Base-by-base conservation (phyloP, 2,329 filamentous ascomycete genomes). In the Blumeriella jaapii region DNA sequence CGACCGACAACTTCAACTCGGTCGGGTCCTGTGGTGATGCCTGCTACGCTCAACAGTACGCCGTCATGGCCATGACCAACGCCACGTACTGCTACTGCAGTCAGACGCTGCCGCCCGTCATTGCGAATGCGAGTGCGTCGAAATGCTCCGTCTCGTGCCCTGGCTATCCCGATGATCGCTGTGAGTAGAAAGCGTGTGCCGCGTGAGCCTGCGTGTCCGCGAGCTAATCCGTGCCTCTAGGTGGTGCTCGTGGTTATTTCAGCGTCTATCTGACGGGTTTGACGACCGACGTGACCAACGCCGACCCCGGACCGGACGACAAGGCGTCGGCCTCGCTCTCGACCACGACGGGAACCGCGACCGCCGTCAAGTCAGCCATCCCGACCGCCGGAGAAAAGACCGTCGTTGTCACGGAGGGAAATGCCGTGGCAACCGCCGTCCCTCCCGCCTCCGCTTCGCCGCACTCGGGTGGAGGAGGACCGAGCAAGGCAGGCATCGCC, bases 401-500 rank as follows among this genome's bases (percentile, higher is more conserved):
- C 11, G 38, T 51, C 2, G n/a, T n/a, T n/a, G 53, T 56, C 7
- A 54, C 53, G 17, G 47, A 51, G 13, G 39, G 40, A 13, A 40
- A 31, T 19, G n/a, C n/a, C n/a, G 25, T 43, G 8, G 20, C 31
- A 6, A 34, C 36, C 7, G 27, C 42, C 14, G 17, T 34, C 8
- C 13, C 41, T 2, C 23, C 32, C n/a, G 13, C 41, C 6, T 30
- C 47, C 8, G 6, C 39, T 7, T 18, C 38, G 5, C n/a, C 37
- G 5, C 31, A 35, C 12, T 28, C 37, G 8, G 29, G 16, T 3
- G 32, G 34, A 18, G 30, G 37, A 2, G 42, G 42, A 20, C 40
- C 48, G 31, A 55, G 40, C 26, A 82, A 75, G n/a, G 82, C 76
- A 24, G 85, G 80, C 31, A 87, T 96, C 47, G 86, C 82, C 12